phyloP scores from a whole-genome alignment of 2,329 filamentous ascomycete genomes.

The Purpureocillium lavendulum region DNA sequence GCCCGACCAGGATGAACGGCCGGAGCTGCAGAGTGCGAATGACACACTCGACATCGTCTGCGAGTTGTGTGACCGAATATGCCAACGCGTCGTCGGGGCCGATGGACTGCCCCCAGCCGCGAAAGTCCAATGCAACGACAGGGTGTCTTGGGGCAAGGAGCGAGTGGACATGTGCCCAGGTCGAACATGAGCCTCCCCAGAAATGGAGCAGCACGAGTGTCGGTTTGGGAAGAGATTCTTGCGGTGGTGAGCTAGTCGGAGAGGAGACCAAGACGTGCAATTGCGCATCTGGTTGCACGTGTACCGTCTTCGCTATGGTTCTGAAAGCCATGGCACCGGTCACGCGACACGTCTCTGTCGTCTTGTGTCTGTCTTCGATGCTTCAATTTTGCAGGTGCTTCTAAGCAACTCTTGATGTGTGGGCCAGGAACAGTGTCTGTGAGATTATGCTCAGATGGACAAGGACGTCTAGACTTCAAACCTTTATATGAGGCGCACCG shows the following conservation, averaged over 20 bases:
- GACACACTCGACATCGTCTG: constrained; percentile 4
- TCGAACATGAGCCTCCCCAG: constrained; percentile 6
- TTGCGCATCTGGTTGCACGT: constrained; percentile 1
- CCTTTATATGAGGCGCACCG: no score
- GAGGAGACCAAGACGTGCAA: neutral
- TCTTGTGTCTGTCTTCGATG: no score
- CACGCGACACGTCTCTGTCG: no score
- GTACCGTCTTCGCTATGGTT: no score
- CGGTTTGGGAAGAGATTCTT: neutral
- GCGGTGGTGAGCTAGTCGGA: neutral
- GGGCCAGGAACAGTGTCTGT: no score
- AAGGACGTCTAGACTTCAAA: no score
- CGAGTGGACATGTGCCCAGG: constrained; percentile 2
- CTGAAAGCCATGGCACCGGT: no score
- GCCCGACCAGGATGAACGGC: constrained; percentile 3
- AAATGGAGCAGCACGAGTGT: constrained; percentile 8
- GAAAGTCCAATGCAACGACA: constrained; percentile 3
- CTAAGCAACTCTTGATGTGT: no score
- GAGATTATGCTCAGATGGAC: no score
- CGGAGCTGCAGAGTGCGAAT: neutral
- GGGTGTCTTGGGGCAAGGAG: neutral
- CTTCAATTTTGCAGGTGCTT: no score
- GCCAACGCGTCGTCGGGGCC: constrained; percentile 1
- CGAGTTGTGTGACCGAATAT: constrained; percentile 4
- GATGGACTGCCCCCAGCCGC: constrained; percentile 6